These are phyloP conservation scores for Amanita muscaria DNA, from an alignment of 768 basidiomycete genomes.

Conservation along the genomic window DNA sequence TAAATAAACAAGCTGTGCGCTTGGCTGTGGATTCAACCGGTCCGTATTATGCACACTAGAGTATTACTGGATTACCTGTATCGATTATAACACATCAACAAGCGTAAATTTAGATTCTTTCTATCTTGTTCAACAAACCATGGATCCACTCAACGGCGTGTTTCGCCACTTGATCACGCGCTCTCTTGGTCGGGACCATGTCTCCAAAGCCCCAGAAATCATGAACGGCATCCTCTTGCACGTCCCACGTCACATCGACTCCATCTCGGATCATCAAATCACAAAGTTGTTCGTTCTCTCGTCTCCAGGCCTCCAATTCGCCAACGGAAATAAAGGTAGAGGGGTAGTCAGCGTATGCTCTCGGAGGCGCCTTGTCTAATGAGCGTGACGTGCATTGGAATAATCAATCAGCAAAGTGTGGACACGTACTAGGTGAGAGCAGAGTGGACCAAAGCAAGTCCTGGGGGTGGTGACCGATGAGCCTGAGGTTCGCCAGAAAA, in stretches of 20 bases:
- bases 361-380: conserved; percentile 10
- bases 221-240: conserved; percentile 17
- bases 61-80: too few relatives aligned
- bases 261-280: conserved; percentile 14
- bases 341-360: conserved; percentile 14
- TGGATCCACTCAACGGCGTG: conserved; percentile 3
- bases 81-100: too few relatives aligned
- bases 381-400: background rate
- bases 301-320: conserved; percentile 13
- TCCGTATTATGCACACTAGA: too few relatives aligned
- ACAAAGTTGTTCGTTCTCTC: conserved; percentile 15
- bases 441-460: conserved; percentile 12
- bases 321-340: conserved; percentile 16
- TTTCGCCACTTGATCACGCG: conserved; percentile 8
- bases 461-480: conserved; percentile 14
- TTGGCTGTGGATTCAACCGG: too few relatives aligned
- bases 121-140: too few relatives aligned
- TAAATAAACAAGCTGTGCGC: too few relatives aligned
- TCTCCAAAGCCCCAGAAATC: conserved; percentile 15
- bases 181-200: conserved; percentile 9
- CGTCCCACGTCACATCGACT: conserved; percentile 15
- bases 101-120: too few relatives aligned
- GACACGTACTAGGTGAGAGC: conserved; percentile 13
- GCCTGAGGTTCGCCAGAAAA: conserved; percentile 11
- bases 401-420: background rate